Evolutionary conservation across 2,329 filamentous ascomycete genomes (phyloP), one percentile per base, ranked within the genome.

Genomic region (Sporothrix globosa): DNA sequence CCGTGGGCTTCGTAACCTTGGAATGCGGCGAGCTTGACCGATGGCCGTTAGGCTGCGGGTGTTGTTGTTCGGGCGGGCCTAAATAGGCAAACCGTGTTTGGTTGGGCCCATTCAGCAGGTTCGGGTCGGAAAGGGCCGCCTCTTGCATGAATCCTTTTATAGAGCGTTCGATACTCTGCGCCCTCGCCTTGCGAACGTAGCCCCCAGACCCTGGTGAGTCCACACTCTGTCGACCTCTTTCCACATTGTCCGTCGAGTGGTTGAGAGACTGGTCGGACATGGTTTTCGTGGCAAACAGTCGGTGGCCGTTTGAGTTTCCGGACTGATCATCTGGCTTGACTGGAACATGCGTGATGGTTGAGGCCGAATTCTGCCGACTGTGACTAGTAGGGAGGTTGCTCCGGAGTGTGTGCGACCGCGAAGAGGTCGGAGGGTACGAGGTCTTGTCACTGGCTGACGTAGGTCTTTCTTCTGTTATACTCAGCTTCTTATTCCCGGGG

Each of bases 401-500:
- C n/a, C 75, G 76, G 41, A 79, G 63, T 63, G 75, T 76, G 14
- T 76, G 77, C 11, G 77, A 77, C 30, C 77, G 75, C 7, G 79
- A 80, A 19, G 78, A 75, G 0, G 77, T 76, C 0, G 77, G 78
- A 2, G 78, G 77, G 48, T 75, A 77, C 9, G 69, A 72, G 27
- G 66, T 24, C 24, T 73, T 73, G 21, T 66, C 70, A 19, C 44
- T 65, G 1, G n/a, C n/a, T 13, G 68, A 65, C 5, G 56, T 41
- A 4, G 27, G 58, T 17, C 14, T 19, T 6, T 61, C 67, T 6
- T 67, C 56, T 17, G 48, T n/a, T 24, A 39, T 17, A 39, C 5
- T 11, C 10, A 19, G 11, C 68, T 21, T 34, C 21, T 65, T 63
- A 7, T 54, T 53, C 4, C 41, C 30, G 24, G 48, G 46, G 9